Evolutionary conservation across 345 rosid genomes (phyloP), one percentile per base, ranked within the genome.

Genomic region (Acer negundo): DNA sequence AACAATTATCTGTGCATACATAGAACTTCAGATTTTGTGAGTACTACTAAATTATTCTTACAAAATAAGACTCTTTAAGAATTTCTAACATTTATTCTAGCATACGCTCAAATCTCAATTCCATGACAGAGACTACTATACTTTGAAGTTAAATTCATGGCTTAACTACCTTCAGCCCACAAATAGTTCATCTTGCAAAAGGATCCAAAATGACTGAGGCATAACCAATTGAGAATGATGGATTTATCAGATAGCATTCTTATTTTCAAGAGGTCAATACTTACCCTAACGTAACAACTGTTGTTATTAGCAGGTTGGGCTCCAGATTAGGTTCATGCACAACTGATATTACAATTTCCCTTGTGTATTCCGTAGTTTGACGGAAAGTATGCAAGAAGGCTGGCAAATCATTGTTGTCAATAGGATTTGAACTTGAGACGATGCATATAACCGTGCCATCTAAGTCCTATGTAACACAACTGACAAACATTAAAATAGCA

Each of bases 251-350:
- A 69, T 40, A 24, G 49, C 69, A 58, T 78, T 70, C 51, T 69
- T 75, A 72, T 17, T 31, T 55, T 20, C 59, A 68, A 69, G 69
- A 65, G 66, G 70, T 73, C 20, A 67, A 81, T 73, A 71, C 89
- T 77, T 89, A 93, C 98, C 96, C 92, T 73, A 86, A 62, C 63
- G 84, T 77, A 84, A 92, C 75, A 85, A 95, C 83, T 9, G 94
- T 86, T 74, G 99, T 89, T 70, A 91, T 84, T 20, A 88, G 80
- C 79, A 87, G 70, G 79, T 87, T 82, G 64, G 81, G 80, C 80
- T 92, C 96, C 83, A 93, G 78, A 85, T 79, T 83, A 77, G 94
- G 94, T 73, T 92, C 98, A 80, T 87, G 82, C 79, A 84, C 75
- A 67, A 80, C 56, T 61, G 90, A 87, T 68, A 90, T 68, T 78